Evolutionary conservation across 352 stramenopile genomes (phyloP), one percentile per base, ranked within the genome.

Genomic region (Globisporangium polare): DNA sequence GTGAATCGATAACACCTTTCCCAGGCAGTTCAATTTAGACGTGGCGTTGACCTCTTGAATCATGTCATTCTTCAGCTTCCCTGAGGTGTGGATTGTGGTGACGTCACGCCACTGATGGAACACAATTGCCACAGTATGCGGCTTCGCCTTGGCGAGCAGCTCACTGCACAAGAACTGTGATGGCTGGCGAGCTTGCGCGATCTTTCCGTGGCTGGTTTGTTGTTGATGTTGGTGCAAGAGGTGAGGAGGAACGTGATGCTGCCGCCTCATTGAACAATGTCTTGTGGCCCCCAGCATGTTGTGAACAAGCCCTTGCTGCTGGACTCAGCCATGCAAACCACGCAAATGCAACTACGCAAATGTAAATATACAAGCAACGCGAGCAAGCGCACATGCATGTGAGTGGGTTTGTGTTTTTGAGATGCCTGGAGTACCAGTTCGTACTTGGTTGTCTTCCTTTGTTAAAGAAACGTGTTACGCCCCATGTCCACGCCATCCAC

Each of bases 401-500:
- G 33, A 46, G 31, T 58, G 62, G 39, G 35, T 53, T 64, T 55
- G 59, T 63, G 58, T 56, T 58, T 58, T 69, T 69, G 53, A 70
- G 72, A 72, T 80, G 73, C 73, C 75, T 85, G 76, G 74, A 67
- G 74, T 86, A 81, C 77, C 83, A 85, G 53, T 39, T 76, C 74
- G 71, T 80, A 83, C 73, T 80, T 66, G 60, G 63, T 71, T 74
- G 77, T 69, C 62, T 76, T 73, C 62, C 62, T 63, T 50, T 77
- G 69, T 77, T 79, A 71, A 67, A 51, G 67, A 79, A 72, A 69
- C 67, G 72, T 78, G 70, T 68, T 65, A 69, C 62, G 42, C 31
- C 49, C 10, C 49, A 39, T 39, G 10, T 9, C 15, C 15, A 26
- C 35, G 27, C 46, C 46, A 35, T 43, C n/a, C 35, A 54, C 41